Conservation (phyloP, 2,329 filamentous ascomycete species). For the Alternaria incomplexa region DNA sequence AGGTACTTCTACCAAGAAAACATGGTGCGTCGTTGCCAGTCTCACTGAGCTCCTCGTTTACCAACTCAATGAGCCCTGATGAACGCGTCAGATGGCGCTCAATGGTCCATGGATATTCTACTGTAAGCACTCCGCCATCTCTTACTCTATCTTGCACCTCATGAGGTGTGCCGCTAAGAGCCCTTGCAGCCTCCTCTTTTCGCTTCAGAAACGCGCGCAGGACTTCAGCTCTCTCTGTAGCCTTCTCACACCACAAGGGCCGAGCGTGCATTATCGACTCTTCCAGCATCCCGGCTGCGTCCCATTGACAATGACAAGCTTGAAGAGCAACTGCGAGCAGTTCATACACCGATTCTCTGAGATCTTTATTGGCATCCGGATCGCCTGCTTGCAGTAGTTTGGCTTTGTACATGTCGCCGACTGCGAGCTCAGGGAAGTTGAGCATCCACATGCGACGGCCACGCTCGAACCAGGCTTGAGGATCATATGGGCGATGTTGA, state of each 20-base stretch:
- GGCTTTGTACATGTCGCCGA: slow-evolving; percentile 41
- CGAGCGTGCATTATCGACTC: not conserved
- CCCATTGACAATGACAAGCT: slow-evolving; percentile 30
- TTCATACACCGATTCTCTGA: slow-evolving; percentile 5
- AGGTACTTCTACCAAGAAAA: slow-evolving; percentile 4
- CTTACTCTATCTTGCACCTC: slow-evolving; percentile 18
- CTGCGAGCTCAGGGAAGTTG: slow-evolving; percentile 40
- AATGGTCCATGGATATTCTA: slow-evolving; percentile 21
- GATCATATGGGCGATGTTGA: not conserved
- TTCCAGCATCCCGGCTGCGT: slow-evolving; percentile 17
- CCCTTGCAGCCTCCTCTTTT: slow-evolving; percentile 13
- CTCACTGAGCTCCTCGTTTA: slow-evolving; percentile 2
- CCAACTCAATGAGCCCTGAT: not conserved
- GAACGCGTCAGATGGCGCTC: slow-evolving; percentile 7
- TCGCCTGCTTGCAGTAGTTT: slow-evolving; percentile 36
- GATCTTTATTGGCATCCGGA: not conserved
- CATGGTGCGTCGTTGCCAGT: not conserved
- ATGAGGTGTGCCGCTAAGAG: slow-evolving; percentile 5
- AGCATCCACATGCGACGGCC: not conserved
- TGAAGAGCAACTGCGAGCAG: slow-evolving; percentile 27
- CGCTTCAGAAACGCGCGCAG: slow-evolving; percentile 9
- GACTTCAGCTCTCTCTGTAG: not conserved
- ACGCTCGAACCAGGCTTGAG: not conserved
- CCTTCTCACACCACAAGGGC: not conserved
- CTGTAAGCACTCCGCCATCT: slow-evolving; percentile 20